These are phyloP conservation scores for Naganishia onofrii DNA, from an alignment of 768 basidiomycete species.

Conservation along the genomic window DNA sequence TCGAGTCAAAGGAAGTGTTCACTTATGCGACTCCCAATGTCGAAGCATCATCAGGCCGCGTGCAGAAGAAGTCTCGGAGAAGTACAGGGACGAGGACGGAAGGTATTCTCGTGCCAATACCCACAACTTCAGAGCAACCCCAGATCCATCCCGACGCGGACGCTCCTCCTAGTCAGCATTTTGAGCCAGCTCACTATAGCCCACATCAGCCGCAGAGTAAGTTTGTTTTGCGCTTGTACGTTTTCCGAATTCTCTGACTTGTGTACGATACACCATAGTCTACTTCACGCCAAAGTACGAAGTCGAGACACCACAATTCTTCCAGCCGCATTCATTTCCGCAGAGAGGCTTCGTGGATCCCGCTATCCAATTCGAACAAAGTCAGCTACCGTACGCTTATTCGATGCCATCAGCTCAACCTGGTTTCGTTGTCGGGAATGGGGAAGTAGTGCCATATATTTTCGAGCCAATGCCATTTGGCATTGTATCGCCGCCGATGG, in stretches of 20 bases:
- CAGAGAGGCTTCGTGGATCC: background rate
- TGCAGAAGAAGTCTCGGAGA: constrained; percentile 6
- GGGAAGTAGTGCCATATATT: constrained; percentile 32
- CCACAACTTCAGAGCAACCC: background rate
- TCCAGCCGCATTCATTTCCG: background rate
- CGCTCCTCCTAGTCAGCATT: background rate
- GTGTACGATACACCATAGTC: background rate
- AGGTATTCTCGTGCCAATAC: too few species aligned
- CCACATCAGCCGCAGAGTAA: background rate
- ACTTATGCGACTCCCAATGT: background rate
- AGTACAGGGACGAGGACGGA: background rate
- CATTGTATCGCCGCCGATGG: background rate
- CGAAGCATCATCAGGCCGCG: constrained; percentile 6
- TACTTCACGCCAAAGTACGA: background rate
- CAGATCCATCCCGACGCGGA: background rate
- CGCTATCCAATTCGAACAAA: background rate
- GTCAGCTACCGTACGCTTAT: background rate
- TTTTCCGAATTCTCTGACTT: background rate
- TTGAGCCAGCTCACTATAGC: background rate
- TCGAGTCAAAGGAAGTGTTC: background rate
- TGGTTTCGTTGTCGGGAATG: constrained; percentile 26
- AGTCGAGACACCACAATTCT: background rate
- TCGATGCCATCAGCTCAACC: constrained; percentile 28
- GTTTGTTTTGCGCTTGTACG: background rate
- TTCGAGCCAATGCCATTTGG: constrained; percentile 37